phyloP scores from a whole-genome alignment of 169 alveolate genomes.

The Eimeria nieschulzi region DNA sequence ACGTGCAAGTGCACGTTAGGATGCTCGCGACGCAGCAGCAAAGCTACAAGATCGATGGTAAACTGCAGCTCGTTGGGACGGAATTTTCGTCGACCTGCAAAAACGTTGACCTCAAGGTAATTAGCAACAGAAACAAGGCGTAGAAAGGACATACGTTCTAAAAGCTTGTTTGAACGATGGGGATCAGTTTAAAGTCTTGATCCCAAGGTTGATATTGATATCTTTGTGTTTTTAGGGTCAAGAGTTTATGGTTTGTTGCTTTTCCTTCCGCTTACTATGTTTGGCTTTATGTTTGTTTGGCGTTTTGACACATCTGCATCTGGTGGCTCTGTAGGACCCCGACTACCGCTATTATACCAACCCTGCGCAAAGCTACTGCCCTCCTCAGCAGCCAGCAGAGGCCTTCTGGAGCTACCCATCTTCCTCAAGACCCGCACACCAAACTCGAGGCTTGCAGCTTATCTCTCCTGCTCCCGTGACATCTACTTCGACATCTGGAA shows the following conservation, averaged over 20 bases:
- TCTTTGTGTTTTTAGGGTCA: no score
- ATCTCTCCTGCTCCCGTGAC: neutral
- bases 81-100: constrained; percentile 50
- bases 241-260: no score
- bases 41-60: constrained; percentile 71
- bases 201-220: no score
- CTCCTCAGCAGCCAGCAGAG: constrained; percentile 19
- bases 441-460: neutral
- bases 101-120: constrained; percentile 77
- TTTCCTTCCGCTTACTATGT: no score
- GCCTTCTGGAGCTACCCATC: constrained; percentile 6
- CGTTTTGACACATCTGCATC: no score
- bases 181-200: no score
- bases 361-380: constrained; percentile 71
- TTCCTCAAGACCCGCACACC: neutral
- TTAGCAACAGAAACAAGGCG: neutral
- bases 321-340: constrained; percentile 71
- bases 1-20: constrained; percentile 57
- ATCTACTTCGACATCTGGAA: neutral
- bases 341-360: constrained; percentile 78
- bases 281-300: no score
- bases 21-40: constrained; percentile 79
- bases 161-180: neutral
- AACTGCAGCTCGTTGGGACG: constrained; percentile 70
- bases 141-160: no score